Conservation (phyloP, 1,139 yeast species). For the Zygotorulaspora mrakii region DNA sequence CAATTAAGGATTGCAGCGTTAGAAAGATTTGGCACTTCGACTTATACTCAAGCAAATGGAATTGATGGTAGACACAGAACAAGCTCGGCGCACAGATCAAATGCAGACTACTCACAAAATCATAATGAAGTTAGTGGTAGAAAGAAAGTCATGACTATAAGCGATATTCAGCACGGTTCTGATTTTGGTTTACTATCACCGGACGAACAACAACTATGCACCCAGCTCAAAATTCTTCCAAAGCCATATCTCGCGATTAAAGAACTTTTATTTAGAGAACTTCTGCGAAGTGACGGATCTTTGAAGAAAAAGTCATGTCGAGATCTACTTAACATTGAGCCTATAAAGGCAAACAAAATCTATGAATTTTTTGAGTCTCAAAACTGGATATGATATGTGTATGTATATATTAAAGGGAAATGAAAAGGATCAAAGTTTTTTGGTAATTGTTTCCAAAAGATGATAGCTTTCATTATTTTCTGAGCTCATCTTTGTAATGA, state of each 20-base stretch:
- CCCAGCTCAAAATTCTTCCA: conserved; percentile 79
- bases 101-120: conserved; percentile 29
- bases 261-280: conserved; percentile 85
- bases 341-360: conserved; percentile 77
- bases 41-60: conserved; percentile 20
- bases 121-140: conserved; percentile 36
- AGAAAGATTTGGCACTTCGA: conserved; percentile 51
- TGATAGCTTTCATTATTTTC: conserved; percentile 34
- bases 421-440: conserved; percentile 31
- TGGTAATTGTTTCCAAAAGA: conserved; percentile 38
- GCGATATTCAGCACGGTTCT: conserved; percentile 75
- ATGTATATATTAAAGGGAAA: no score
- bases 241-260: conserved; percentile 92
- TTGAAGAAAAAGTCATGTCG: conserved; percentile 80
- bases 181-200: conserved; percentile 78
- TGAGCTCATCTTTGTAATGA: conserved; percentile 28
- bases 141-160: conserved; percentile 39
- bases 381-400: conserved; percentile 58
- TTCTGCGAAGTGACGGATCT: conserved; percentile 77
- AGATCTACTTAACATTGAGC: conserved; percentile 79
- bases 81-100: conserved; percentile 28
- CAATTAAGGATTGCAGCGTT: conserved; percentile 55
- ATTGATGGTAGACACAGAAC: conserved; percentile 29
- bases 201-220: conserved; percentile 83
- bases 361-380: conserved; percentile 90